A percentile compares a stretch with the other conserved stretches of the same genome.
phyloP scores from a whole-genome alignment of 202 grass and related monocot genomes.

The Schoenoplectus triqueter region DNA sequence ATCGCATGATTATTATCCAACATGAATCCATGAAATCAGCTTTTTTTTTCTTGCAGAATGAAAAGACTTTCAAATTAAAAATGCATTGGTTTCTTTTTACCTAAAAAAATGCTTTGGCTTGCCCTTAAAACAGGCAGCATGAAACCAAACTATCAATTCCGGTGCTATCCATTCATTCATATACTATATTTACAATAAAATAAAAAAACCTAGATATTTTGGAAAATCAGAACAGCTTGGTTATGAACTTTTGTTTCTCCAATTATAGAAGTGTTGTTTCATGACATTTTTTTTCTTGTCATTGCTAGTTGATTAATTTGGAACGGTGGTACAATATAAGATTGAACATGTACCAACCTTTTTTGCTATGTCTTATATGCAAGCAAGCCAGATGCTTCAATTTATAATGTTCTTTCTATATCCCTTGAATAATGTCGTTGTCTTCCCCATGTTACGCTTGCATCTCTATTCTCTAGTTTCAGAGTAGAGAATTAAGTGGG shows the following conservation, averaged over 20 bases:
- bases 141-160: constrained; percentile 14
- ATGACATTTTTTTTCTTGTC: neutral
- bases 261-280: neutral
- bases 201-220: neutral
- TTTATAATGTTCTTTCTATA: neutral
- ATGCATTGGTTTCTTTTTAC: neutral
- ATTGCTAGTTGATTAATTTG: constrained; percentile 7
- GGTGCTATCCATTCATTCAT: neutral
- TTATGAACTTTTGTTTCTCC: neutral
- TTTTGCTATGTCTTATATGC: neutral
- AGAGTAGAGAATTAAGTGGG: neutral
- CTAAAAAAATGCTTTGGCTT: neutral
- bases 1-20: neutral
- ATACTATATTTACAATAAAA: neutral
- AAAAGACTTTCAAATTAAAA: neutral
- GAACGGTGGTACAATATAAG: neutral
- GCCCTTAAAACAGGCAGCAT: constrained; percentile 2
- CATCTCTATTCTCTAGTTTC: neutral
- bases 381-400: neutral
- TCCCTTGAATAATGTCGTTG: neutral
- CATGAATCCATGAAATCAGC: neutral
- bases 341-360: neutral
- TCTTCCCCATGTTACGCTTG: neutral
- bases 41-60: constrained; percentile 2
- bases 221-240: neutral